These are phyloP conservation scores for Coffea humblotiana DNA, from an alignment of 305 asterid genomes.

Conservation along the genomic window DNA sequence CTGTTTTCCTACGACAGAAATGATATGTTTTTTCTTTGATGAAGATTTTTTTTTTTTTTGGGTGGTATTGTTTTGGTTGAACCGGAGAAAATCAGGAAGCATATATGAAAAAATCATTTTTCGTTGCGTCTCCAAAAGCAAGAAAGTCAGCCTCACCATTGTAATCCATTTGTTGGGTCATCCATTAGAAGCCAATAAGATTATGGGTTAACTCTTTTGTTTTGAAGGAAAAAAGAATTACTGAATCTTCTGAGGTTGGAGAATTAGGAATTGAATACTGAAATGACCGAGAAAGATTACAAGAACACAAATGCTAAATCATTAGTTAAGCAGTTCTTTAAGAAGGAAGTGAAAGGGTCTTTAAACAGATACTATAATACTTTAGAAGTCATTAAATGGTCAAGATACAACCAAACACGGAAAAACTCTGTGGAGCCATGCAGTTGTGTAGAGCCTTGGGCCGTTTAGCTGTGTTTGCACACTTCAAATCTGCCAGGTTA, in stretches of 20 bases:
- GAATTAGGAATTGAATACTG: not conserved
- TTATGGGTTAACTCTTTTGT: not conserved
- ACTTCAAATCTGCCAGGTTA: not conserved
- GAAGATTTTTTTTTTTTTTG: too few relatives aligned
- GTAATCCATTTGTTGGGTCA: not conserved
- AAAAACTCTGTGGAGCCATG: not conserved
- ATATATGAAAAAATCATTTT: too few relatives aligned
- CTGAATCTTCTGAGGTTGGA: not conserved
- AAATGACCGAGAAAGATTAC: not conserved
- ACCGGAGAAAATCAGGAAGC: too few relatives aligned
- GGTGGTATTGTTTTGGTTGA: too few relatives aligned
- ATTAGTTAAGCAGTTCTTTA: not conserved
- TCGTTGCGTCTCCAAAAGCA: not conserved
- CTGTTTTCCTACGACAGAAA: too few relatives aligned
- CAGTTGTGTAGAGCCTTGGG: not conserved
- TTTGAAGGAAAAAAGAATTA: too few relatives aligned
- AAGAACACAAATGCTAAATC: not conserved
- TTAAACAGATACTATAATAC: not conserved
- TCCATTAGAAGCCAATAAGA: not conserved
- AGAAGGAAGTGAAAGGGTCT: not conserved
- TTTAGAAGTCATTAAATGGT: not conserved
- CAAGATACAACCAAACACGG: not conserved
- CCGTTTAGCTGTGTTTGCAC: not conserved
- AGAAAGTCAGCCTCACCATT: not conserved
- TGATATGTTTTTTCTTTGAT: too few relatives aligned